phyloP scores from a whole-genome alignment of 2,329 filamentous ascomycete species.

The Penicillium fuscoglaucum region DNA sequence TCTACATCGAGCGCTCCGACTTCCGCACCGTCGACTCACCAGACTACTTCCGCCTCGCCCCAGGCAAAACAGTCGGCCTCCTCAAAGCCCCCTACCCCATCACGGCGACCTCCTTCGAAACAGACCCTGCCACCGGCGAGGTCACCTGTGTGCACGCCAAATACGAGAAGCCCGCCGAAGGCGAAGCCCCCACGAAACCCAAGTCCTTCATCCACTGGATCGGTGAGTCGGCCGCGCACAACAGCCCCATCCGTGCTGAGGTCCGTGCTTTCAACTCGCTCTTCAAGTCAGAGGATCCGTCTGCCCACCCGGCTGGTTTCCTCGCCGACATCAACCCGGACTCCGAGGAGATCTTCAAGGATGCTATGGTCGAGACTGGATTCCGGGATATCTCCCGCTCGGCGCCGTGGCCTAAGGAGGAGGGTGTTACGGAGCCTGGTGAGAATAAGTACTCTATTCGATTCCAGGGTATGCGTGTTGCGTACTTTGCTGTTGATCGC shows the following conservation, averaged over 20 bases:
- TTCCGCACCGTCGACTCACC: constrained; percentile 71
- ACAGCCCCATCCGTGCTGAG: constrained; percentile 63
- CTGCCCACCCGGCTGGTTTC: constrained; percentile 74
- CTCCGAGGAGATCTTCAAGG: constrained; percentile 74
- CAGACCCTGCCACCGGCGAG: constrained; percentile 63
- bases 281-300: constrained; percentile 84
- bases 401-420: constrained; percentile 80
- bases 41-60: constrained; percentile 76
- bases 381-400: constrained; percentile 72
- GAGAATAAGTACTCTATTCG: constrained; percentile 68
- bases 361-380: constrained; percentile 79
- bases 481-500: constrained; percentile 63
- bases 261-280: constrained; percentile 77
- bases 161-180: constrained; percentile 66
- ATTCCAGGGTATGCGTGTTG: constrained; percentile 89
- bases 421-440: constrained; percentile 52
- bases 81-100: constrained; percentile 70
- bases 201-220: constrained; percentile 93
- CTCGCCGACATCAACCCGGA: constrained; percentile 80
- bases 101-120: constrained; percentile 66
- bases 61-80: constrained; percentile 71
- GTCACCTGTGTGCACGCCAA: constrained; percentile 67
- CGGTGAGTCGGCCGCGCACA: constrained; percentile 63
- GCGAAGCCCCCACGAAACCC: constrained; percentile 60
- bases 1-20: constrained; percentile 82